A percentile compares a stretch with the other conserved stretches of the same genome.
Evolutionary conservation across 192 early-diverging fungal genomes (phyloP).

Genomic region (Martensiomyces pterosporus): DNA sequence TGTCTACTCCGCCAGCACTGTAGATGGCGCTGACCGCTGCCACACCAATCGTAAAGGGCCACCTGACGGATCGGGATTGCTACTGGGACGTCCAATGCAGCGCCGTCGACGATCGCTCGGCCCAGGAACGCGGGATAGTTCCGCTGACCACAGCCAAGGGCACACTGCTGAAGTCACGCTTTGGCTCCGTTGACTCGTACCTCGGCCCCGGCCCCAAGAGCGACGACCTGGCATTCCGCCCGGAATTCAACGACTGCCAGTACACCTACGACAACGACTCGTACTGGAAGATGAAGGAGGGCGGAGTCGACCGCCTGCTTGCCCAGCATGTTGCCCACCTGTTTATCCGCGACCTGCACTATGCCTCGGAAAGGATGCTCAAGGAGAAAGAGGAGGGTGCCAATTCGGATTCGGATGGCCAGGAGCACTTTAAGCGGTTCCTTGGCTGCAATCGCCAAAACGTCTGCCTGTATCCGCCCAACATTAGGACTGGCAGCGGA

Average conservation of each 20-base stretch:
- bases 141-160: conserved; percentile 71
- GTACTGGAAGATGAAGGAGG: conserved; percentile 64
- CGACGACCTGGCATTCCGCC: conserved; percentile 60
- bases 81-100: conserved; percentile 96
- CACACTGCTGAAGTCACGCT: conserved; percentile 89
- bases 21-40: conserved; percentile 84
- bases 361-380: conserved; percentile 79
- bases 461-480: conserved; percentile 96
- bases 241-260: conserved; percentile 87
- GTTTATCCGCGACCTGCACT: conserved; percentile 95
- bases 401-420: conserved; percentile 54
- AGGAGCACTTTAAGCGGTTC: conserved; percentile 98
- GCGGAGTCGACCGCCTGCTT: conserved; percentile 82
- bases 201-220: conserved; percentile 53
- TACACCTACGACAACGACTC: conserved; percentile 76
- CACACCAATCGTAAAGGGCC: conserved; percentile 89
- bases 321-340: conserved; percentile 89
- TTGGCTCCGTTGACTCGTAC: conserved; percentile 89
- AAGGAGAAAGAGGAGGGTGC: conserved; percentile 49
- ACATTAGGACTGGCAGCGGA: conserved; percentile 80
- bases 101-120: conserved; percentile 88
- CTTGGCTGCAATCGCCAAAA: conserved; percentile 98
- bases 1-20: no score
- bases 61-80: conserved; percentile 89
- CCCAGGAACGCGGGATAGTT: conserved; percentile 80